Conservation (phyloP, 129 eudicot species). For the Sambucus nigra region DNA sequence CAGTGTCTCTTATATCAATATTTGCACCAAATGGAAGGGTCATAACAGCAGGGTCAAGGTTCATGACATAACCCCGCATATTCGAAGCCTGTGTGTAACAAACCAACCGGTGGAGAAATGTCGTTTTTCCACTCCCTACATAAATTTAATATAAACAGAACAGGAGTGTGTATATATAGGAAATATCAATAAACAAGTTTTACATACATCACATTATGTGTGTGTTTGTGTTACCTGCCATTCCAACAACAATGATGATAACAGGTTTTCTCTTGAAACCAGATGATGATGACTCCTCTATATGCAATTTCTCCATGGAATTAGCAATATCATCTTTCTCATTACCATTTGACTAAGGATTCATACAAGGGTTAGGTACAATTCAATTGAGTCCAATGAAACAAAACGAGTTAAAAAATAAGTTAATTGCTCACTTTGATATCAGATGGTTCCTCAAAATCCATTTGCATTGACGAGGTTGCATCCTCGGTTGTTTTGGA, state of each 20-base stretch:
- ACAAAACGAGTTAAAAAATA: not conserved
- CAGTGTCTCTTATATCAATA: slow-evolving; percentile 96
- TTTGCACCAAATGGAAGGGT: slow-evolving; percentile 90
- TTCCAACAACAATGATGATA: slow-evolving; percentile 82
- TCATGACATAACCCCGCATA: slow-evolving; percentile 70
- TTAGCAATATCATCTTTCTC: slow-evolving; percentile 43
- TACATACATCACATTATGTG: not conserved
- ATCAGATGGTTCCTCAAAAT: slow-evolving; percentile 31
- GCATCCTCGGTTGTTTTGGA: slow-evolving; percentile 28
- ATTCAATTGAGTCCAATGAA: not conserved
- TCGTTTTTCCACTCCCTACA: slow-evolving; percentile 92
- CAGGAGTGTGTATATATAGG: not conserved
- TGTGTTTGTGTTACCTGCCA: slow-evolving; percentile 72
- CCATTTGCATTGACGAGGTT: slow-evolving; percentile 31
- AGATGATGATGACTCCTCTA: slow-evolving; percentile 40
- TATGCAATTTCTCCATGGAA: slow-evolving; percentile 64
- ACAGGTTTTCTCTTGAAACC: slow-evolving; percentile 77
- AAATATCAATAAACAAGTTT: not conserved
- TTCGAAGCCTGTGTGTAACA: slow-evolving; percentile 66
- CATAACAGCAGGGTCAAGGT: slow-evolving; percentile 97
- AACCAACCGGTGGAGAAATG: slow-evolving; percentile 72
- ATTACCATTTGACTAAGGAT: slow-evolving; percentile 19
- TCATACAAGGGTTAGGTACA: not conserved
- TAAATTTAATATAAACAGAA: not conserved
- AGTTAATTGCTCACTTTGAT: slow-evolving; percentile 7